Conservation (phyloP, 2,329 filamentous ascomycete species). For the Volutella citrinella region DNA sequence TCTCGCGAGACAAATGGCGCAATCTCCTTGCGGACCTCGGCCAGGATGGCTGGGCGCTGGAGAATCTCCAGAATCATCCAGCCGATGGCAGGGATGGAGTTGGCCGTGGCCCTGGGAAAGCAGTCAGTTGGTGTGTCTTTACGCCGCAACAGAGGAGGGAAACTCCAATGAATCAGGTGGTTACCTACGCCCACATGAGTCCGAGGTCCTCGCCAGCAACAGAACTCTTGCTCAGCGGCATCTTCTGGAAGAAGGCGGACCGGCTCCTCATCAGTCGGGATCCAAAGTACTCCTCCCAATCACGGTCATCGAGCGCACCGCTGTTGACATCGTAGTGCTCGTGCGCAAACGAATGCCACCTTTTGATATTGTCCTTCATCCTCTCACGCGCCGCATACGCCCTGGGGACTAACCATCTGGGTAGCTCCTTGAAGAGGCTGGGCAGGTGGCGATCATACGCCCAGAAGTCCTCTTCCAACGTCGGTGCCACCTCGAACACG, state of each 20-base stretch:
- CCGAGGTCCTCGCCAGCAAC: slow-evolving; percentile 20
- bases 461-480: slow-evolving; percentile 18
- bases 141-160: too few species aligned
- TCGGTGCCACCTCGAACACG: slow-evolving; percentile 13
- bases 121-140: too few species aligned
- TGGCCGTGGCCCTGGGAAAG: slow-evolving; percentile 19
- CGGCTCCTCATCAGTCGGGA: slow-evolving; percentile 24
- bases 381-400: slow-evolving; percentile 16
- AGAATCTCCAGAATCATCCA: slow-evolving; percentile 19
- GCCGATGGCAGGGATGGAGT: slow-evolving; percentile 19
- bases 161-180: accelerated
- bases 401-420: slow-evolving; percentile 13
- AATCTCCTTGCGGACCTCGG: slow-evolving; percentile 16
- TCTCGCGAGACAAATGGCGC: too few species aligned
- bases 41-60: slow-evolving; percentile 6
- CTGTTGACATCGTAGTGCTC: slow-evolving; percentile 7
- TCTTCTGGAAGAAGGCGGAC: slow-evolving; percentile 13
- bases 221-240: slow-evolving; percentile 11
- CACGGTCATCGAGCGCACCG: slow-evolving; percentile 4
- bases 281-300: slow-evolving; percentile 22
- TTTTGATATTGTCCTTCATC: slow-evolving; percentile 6
- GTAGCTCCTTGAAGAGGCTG: slow-evolving; percentile 15
- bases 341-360: slow-evolving; percentile 12
- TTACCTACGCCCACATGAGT: slow-evolving; percentile 20
- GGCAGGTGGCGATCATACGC: slow-evolving; percentile 16